Conservation (phyloP, 1,139 yeast genomes). For the Geotrichum bryndzae region DNA sequence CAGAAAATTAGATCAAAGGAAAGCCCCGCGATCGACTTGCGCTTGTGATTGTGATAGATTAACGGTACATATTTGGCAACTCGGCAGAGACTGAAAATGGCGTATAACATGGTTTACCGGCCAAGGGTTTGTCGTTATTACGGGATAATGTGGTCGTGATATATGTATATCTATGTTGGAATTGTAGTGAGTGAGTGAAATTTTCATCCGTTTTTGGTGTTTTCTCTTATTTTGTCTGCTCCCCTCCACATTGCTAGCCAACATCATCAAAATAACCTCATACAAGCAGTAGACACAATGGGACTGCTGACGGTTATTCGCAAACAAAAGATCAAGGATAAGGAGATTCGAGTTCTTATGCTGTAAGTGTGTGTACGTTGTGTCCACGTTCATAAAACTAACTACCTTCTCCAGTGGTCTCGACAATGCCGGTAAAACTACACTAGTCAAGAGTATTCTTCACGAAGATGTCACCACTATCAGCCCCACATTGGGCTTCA, state of each 20-base stretch:
- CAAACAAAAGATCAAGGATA: slow-evolving; percentile 76
- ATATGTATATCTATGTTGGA: background rate
- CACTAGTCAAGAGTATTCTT: slow-evolving; percentile 53
- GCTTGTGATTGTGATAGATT: slow-evolving; percentile 12
- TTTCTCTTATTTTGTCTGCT: background rate
- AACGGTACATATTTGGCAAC: slow-evolving; percentile 6
- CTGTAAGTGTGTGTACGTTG: slow-evolving; percentile 35
- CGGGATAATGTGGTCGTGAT: background rate
- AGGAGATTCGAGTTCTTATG: slow-evolving; percentile 65
- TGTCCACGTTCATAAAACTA: background rate
- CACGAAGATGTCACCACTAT: slow-evolving; percentile 41
- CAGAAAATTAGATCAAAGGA: slow-evolving; percentile 20
- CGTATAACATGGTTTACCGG: background rate
- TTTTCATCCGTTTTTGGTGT: background rate
- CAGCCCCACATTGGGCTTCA: slow-evolving; percentile 64
- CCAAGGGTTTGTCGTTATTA: background rate
- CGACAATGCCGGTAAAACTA: slow-evolving; percentile 88
- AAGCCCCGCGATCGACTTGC: slow-evolving; percentile 17
- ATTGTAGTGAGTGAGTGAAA: background rate
- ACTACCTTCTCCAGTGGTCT: slow-evolving; percentile 45
- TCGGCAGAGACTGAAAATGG: background rate
- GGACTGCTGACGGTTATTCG: slow-evolving; percentile 76
- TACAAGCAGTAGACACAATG: slow-evolving; percentile 42
- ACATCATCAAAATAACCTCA: background rate
- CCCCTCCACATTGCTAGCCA: background rate